These are phyloP conservation scores for Leccinum fuscescens DNA, from an alignment of 1,284 basidiomycete genomes.

Conservation along the genomic window DNA sequence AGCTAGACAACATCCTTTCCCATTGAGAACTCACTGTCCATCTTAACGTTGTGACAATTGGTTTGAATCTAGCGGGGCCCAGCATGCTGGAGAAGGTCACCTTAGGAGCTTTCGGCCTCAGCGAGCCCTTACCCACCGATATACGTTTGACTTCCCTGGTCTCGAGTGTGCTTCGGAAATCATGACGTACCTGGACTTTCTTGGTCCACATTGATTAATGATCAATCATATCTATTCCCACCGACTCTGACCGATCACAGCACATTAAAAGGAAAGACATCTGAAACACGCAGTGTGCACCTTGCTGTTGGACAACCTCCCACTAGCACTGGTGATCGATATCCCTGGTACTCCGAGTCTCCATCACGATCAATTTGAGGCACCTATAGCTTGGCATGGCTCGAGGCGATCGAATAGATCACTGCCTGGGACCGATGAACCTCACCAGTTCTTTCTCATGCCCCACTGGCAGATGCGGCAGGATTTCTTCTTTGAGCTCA, in stretches of 20 bases:
- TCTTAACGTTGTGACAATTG: background rate
- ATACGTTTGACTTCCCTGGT: background rate
- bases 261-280: background rate
- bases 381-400: background rate
- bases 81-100: background rate
- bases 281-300: background rate
- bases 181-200: background rate
- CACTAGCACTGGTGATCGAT: background rate
- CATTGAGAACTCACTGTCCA: background rate
- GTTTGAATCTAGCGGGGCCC: background rate
- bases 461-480: background rate
- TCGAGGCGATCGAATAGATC: background rate
- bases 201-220: background rate
- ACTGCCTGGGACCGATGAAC: background rate
- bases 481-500: background rate
- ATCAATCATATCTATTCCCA: background rate
- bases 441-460: background rate
- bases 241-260: background rate
- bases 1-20: background rate
- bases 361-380: background rate
- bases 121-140: background rate
- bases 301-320: background rate
- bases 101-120: background rate
- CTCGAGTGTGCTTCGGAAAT: background rate
- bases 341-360: background rate